These are phyloP conservation scores for Lasiosphaeria miniovina DNA, from an alignment of 495 filamentous ascomycete genomes.

Conservation along the genomic window DNA sequence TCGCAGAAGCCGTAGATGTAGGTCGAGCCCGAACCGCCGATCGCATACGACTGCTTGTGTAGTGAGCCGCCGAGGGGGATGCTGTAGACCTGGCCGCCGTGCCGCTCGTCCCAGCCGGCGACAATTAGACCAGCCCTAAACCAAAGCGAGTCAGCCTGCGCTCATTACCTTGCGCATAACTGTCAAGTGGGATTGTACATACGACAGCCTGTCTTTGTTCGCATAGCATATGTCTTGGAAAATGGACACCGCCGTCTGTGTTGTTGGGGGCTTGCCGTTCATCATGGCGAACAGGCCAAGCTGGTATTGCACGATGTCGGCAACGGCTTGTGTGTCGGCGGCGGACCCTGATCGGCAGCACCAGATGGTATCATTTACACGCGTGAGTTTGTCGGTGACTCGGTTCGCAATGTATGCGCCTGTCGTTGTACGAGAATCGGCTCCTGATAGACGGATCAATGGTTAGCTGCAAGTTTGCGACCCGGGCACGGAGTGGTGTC, in stretches of 20 bases:
- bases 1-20: constrained; percentile 99
- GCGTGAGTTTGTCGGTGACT: constrained; percentile 98
- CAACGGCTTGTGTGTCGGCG: constrained; percentile 95
- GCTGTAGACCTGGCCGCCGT: constrained; percentile 94
- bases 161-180: no score
- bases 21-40: constrained; percentile 94
- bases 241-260: constrained; percentile 86
- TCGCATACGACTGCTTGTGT: constrained; percentile 94
- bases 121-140: constrained; percentile 92
- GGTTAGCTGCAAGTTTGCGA: not conserved
- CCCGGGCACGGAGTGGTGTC: not conserved
- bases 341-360: constrained; percentile 96
- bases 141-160: no score
- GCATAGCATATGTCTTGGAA: constrained; percentile 97
- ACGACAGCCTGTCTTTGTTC: constrained; percentile 92
- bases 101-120: constrained; percentile 87
- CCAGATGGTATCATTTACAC: constrained; percentile 98
- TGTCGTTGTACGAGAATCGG: constrained; percentile 97
- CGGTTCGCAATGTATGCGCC: constrained; percentile 98
- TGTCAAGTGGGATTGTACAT: constrained; percentile 10
- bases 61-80: constrained; percentile 95
- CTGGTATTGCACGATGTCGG: constrained; percentile 96
- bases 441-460: constrained; percentile 46
- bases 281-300: constrained; percentile 85
- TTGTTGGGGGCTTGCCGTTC: constrained; percentile 85